Base-by-base conservation (phyloP, 345 rosid species). In the Boechera stricta region DNA sequence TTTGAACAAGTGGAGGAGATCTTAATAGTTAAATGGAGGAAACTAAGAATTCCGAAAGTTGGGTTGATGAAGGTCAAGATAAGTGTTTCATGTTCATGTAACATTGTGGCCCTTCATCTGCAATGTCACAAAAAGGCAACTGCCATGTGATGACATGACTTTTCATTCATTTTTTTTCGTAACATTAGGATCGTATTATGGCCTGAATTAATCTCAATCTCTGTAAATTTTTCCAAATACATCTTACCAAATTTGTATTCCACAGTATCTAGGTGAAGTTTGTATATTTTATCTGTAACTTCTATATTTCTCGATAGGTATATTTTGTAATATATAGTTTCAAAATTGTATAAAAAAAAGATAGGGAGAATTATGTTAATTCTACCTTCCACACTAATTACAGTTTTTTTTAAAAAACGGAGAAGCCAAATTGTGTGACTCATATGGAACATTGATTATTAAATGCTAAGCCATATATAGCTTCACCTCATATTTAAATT, bases 41-140 rank as follows among this genome's bases (percentile, higher is more conserved):
- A 71, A 72, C 52, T 7, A 72, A 65, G 28, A 57, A 59, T 71
- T 84, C 85, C 84, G 83, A 86, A 66, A 79, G 52, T 57, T 82
- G 91, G 91, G 88, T 76, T 83, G 64, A 79, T 75, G 79, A 86
- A 88, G 82, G 91, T 88, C 61, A 39, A 77, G 85, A 85, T 71
- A 75, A 64, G 78, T 93, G 97, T 88, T 87, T 77, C 88, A 84
- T 81, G 71, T 76, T 77, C 73, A 73, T 85, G 75, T 45, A 84
- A 85, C 98, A 88, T 73, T 74, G 93, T 84, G 81, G 72, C 67
- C 81, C 81, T 64, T 57, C 62, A 38, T 64, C 56, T 77, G 72
- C 72, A 38, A 29, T 72, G 60, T 65, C 76, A 71, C 72, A 65
- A 64, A 71, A 71, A 77, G 36, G 77, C 76, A 72, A 64, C 73